Percentiles rank a stretch among this genome's conserved stretches.
phyloP scores from a whole-genome alignment of 2,329 filamentous ascomycete species.

The Exserohilum rostratum region DNA sequence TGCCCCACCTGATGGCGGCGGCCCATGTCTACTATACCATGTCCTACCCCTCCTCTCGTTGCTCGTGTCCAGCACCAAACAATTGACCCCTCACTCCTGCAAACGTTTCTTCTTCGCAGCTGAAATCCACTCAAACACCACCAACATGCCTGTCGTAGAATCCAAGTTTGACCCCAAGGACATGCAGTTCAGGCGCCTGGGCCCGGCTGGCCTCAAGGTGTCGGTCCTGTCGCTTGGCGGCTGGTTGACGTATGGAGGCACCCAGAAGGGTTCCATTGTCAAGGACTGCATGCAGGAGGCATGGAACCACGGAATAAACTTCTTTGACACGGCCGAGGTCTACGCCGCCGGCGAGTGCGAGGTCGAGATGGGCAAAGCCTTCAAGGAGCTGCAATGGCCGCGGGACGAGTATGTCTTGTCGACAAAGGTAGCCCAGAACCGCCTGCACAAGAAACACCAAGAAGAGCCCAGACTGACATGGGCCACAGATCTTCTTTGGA shows the following conservation, averaged over 20 bases:
- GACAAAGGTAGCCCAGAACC: constrained; percentile 28
- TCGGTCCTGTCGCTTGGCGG: constrained; percentile 58
- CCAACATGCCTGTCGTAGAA: constrained; percentile 49
- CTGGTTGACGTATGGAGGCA: constrained; percentile 56
- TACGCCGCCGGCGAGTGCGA: constrained; percentile 68
- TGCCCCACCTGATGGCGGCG: constrained; percentile 14
- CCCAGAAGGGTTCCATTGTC: constrained; percentile 54
- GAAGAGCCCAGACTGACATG: constrained; percentile 8
- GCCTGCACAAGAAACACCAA: background rate
- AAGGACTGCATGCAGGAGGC: constrained; percentile 59
- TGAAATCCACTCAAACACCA: background rate
- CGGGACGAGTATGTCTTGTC: constrained; percentile 44
- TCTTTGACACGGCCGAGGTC: constrained; percentile 58
- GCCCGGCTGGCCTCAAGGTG: constrained; percentile 55
- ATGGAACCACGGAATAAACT: constrained; percentile 58
- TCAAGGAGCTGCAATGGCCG: constrained; percentile 57
- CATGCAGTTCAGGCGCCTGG: constrained; percentile 46
- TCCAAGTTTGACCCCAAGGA: constrained; percentile 57
- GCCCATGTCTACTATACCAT: background rate
- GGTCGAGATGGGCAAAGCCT: constrained; percentile 61
- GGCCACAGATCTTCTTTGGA: constrained; percentile 59
- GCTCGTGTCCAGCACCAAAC: constrained; percentile 1
- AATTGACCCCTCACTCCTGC: background rate
- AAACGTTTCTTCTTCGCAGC: background rate
- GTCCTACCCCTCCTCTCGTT: constrained; percentile 23